A percentile compares a stretch with the other conserved stretches of the same genome.
phyloP scores from a whole-genome alignment of 306 rosid species.

The Chamaecrista fasciculata region DNA sequence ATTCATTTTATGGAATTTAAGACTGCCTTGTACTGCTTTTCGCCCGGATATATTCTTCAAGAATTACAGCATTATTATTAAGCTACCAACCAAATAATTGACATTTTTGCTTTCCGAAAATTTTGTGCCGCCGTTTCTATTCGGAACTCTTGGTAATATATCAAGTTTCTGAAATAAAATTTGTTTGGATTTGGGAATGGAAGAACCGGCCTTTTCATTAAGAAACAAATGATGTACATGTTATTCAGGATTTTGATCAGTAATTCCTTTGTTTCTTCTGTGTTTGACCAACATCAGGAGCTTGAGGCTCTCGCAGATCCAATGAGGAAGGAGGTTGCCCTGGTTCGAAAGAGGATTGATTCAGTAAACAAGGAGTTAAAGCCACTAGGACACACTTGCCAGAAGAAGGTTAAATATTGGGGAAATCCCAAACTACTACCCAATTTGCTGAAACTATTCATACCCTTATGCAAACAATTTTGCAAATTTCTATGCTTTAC shows the following conservation, averaged over 20 bases:
- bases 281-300: constrained; percentile 60
- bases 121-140: not conserved
- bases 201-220: not conserved
- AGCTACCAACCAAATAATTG: constrained; percentile 17
- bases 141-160: not conserved
- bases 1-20: not conserved
- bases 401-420: constrained; percentile 73
- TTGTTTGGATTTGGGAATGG: not conserved
- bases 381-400: constrained; percentile 92
- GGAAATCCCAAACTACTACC: not conserved
- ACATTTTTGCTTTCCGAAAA: not conserved
- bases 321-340: constrained; percentile 91
- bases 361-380: constrained; percentile 90
- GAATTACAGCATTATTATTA: constrained; percentile 16
- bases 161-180: not conserved
- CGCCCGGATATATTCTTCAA: constrained; percentile 24
- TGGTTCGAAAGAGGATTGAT: constrained; percentile 84
- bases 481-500: not conserved
- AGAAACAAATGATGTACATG: not conserved
- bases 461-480: not conserved
- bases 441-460: constrained; percentile 5
- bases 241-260: not conserved
- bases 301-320: constrained; percentile 95
- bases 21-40: not conserved
- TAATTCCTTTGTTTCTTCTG: constrained; percentile 1